A percentile compares a stretch with the other conserved stretches of the same genome.
Conservation (phyloP, 768 basidiomycete species). For the Lactarius tabidus region DNA sequence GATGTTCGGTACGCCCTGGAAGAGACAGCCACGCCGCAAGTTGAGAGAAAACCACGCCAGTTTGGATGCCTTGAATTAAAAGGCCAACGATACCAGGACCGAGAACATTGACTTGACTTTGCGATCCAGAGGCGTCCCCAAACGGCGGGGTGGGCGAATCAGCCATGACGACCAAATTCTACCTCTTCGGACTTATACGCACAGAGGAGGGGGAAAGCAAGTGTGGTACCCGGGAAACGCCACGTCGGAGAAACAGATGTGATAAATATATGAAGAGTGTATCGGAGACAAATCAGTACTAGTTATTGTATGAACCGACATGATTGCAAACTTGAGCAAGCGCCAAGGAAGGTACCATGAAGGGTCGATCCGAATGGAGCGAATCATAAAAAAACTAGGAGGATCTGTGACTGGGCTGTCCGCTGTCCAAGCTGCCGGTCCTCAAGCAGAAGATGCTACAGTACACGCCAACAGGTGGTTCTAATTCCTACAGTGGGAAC, state of each 20-base stretch:
- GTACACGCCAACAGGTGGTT: not conserved
- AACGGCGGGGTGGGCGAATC: not conserved
- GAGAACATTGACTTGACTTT: not conserved
- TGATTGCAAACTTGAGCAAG: not conserved
- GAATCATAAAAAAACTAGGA: not conserved
- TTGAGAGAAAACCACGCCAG: conserved; percentile 5
- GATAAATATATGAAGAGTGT: not conserved
- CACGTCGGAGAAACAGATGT: not conserved
- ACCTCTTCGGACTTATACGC: too few relatives aligned
- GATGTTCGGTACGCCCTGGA: not conserved
- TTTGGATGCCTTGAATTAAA: conserved; percentile 10
- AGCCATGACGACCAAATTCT: not conserved
- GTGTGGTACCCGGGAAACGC: not conserved
- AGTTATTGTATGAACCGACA: not conserved
- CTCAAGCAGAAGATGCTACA: not conserved
- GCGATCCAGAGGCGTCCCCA: not conserved
- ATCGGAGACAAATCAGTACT: not conserved
- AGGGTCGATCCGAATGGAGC: not conserved
- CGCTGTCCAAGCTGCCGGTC: not conserved
- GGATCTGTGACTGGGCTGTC: not conserved
- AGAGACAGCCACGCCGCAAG: not conserved
- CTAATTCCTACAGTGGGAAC: not conserved
- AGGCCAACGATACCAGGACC: conserved; percentile 8
- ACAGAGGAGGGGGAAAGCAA: not conserved
- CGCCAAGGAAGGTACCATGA: not conserved